Percentiles rank a stretch among this genome's conserved stretches.
phyloP scores from a whole-genome alignment of 108 stramenopile genomes.

The Cyclotella kingstonii region DNA sequence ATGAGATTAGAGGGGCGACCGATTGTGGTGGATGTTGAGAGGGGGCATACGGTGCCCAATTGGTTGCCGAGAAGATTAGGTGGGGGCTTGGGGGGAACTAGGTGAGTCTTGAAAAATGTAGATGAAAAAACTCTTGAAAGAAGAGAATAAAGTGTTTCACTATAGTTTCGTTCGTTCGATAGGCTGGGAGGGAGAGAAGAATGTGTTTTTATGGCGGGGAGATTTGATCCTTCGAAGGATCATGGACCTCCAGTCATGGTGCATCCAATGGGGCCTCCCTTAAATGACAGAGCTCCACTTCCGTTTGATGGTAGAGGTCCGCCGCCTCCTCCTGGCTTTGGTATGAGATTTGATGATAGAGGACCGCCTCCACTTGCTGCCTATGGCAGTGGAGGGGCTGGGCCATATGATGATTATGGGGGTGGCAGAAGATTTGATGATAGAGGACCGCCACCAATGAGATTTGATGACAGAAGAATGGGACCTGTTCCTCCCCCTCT shows the following conservation, averaged over 20 bases:
- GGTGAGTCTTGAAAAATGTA: too few relatives aligned
- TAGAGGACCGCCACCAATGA: slow-evolving; percentile 42
- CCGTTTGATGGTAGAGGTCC: slow-evolving; percentile 4
- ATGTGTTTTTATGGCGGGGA: slow-evolving; percentile 58
- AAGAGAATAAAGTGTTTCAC: neutral
- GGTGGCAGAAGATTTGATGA: slow-evolving; percentile 41
- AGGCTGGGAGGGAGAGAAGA: slow-evolving; percentile 68
- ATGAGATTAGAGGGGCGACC: slow-evolving; percentile 88
- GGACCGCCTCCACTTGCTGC: slow-evolving; percentile 17
- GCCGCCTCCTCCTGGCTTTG: slow-evolving; percentile 29
- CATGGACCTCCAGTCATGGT: slow-evolving; percentile 1
- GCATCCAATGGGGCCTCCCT: slow-evolving; percentile 30
- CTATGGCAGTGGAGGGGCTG: too few relatives aligned
- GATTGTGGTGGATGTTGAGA: slow-evolving; percentile 95
- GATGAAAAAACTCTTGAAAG: too few relatives aligned
- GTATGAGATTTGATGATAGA: slow-evolving; percentile 18
- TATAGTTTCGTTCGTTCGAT: neutral
- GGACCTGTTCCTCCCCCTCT: slow-evolving; percentile 31
- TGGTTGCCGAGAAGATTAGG: slow-evolving; percentile 90
- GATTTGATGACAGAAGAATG: slow-evolving; percentile 14
- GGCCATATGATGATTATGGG: too few relatives aligned
- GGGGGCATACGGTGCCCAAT: slow-evolving; percentile 94
- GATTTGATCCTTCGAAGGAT: slow-evolving; percentile 69
- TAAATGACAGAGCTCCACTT: slow-evolving; percentile 23
- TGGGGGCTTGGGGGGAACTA: slow-evolving; percentile 87